phyloP scores from a whole-genome alignment of 1,284 basidiomycete species.

The Papiliotrema fonsecae region DNA sequence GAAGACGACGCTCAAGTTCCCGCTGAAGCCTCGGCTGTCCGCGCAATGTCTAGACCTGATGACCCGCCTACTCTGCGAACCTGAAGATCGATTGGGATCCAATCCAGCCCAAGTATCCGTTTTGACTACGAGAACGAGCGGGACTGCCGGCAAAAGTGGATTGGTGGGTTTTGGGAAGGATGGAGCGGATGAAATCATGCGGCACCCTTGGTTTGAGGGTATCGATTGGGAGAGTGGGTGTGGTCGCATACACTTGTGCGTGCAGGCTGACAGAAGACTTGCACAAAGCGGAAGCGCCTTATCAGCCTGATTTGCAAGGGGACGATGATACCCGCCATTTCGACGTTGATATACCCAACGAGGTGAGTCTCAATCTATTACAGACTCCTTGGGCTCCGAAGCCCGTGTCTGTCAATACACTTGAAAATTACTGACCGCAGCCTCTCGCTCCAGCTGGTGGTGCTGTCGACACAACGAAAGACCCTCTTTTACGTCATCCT shows the following conservation, averaged over 20 bases:
- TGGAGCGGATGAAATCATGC: constrained; percentile 84
- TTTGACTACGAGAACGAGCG: constrained; percentile 8
- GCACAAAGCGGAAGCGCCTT: constrained; percentile 74
- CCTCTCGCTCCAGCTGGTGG: constrained; percentile 85
- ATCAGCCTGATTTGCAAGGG: constrained; percentile 70
- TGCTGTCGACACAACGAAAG: constrained; percentile 74
- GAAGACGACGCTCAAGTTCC: constrained; percentile 81
- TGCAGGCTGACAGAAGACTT: constrained; percentile 51
- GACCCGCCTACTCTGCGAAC: constrained; percentile 82
- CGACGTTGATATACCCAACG: constrained; percentile 84
- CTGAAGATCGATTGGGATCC: constrained; percentile 85
- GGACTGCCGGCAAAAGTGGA: neutral
- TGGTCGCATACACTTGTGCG: neutral
- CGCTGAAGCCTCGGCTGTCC: constrained; percentile 73
- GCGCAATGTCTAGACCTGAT: constrained; percentile 82
- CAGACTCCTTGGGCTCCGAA: too few species aligned
- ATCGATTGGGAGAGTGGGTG: constrained; percentile 68
- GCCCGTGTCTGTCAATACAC: neutral
- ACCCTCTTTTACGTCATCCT: constrained; percentile 79
- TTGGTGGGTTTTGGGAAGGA: constrained; percentile 52
- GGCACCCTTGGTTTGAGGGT: constrained; percentile 79
- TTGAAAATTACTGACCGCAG: constrained; percentile 45
- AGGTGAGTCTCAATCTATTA: constrained; percentile 55
- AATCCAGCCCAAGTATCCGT: constrained; percentile 36
- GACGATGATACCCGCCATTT: constrained; percentile 86